A percentile compares a stretch with the other conserved stretches of the same genome.
These are phyloP conservation scores for Fusarium mundagurra DNA, from an alignment of 2,329 filamentous ascomycete genomes.

Conservation along the genomic window DNA sequence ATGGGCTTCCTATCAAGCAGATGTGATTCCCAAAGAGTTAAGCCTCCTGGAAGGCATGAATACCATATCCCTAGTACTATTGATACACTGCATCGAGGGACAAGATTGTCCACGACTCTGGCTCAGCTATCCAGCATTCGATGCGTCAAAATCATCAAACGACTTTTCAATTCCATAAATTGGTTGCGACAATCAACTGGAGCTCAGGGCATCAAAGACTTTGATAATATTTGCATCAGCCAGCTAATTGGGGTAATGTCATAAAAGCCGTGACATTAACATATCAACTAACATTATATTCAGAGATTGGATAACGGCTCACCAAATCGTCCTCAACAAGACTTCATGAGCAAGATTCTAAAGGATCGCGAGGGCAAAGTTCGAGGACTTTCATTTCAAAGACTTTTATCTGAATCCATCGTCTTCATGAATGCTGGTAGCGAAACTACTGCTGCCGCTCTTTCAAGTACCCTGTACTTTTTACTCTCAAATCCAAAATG, in stretches of 20 bases:
- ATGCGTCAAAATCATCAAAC: background rate
- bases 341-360: background rate
- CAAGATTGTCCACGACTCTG: background rate
- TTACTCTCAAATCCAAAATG: background rate
- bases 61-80: background rate
- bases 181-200: background rate
- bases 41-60: background rate
- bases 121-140: background rate
- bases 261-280: fast-evolving
- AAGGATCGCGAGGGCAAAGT: background rate
- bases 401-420: background rate
- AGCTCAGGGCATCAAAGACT: background rate
- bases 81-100: background rate
- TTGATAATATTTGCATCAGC: background rate
- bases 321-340: background rate
- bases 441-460: background rate
- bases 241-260: background rate
- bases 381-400: background rate
- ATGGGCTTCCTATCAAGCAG: background rate
- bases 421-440: background rate
- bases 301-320: background rate
- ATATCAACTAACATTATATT: background rate
- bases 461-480: background rate
- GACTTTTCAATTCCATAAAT: background rate
- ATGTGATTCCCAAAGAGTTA: background rate